Base-by-base conservation (phyloP, 108 stramenopile genomes). In the Hondaea fermentalgiana region DNA sequence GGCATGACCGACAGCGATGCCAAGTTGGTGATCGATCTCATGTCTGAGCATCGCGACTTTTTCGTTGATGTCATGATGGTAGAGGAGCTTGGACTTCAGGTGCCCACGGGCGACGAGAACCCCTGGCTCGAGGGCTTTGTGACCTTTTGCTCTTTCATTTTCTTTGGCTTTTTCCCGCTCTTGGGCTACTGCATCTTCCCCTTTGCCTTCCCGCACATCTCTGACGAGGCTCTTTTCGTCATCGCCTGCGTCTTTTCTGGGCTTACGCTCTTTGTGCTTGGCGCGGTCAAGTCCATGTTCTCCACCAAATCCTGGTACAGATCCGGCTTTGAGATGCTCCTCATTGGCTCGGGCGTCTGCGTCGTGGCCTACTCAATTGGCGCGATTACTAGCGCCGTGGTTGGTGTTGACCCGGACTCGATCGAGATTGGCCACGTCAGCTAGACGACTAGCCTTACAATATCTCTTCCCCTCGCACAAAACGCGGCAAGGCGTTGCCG, bases 31-130 rank as follows among this genome's bases (percentile, higher is more conserved):
- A 96, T 98, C 72, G 35, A 87, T 14, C 87, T 87, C 87, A 97
- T 98, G 95, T 87, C 97, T 23, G 97, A 98, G 91, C 97, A 98
- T 93, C 95, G 96, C 72, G 95, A 97, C 44, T 98, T 98, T 92
- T 99, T 99, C 90, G 98, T 99, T 1, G 96, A 98, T 92, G 90
- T 97, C 19, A 98, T 99, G 98, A 98, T 99, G 98, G 91, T 93
- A 5, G 97, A 98, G 87, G 99, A 98, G 90, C 93, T 99, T 71
- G 94, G 96, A 57, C 90, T 98, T 87, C 96, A 96, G 91, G 97
- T 97, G 21, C 97, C 97, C 17, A 42, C 28, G 21, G 89, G 72
- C 14, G 83, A 83, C 60, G 72, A 88, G n/a, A 87, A 87, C 83
- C 72, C 89, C 5, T 59, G 58, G 72, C 44, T 44, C 59, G 60